Percentiles rank a stretch among this genome's conserved stretches.
phyloP scores from a whole-genome alignment of 2,329 filamentous ascomycete genomes.

The Aspergillus sp. region DNA sequence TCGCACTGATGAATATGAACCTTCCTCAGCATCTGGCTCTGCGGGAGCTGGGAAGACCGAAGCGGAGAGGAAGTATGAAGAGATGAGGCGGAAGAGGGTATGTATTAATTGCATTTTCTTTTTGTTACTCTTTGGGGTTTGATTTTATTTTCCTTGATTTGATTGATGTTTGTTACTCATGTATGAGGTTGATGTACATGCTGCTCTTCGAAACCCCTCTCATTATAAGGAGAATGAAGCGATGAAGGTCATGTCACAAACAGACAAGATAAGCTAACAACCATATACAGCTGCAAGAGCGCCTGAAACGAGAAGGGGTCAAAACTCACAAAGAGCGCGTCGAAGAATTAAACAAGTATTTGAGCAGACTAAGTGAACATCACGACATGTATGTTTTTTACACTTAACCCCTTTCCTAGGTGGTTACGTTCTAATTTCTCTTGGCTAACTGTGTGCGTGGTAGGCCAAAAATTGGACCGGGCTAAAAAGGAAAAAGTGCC shows the following conservation, averaged over 20 bases:
- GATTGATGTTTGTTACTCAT: neutral
- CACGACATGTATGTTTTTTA: slow-evolving; percentile 75
- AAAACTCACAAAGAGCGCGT: slow-evolving; percentile 98
- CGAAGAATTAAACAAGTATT: slow-evolving; percentile 90
- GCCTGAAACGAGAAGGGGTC: slow-evolving; percentile 78
- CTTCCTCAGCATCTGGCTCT: neutral
- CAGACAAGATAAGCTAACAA: neutral
- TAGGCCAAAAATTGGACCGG: slow-evolving; percentile 47
- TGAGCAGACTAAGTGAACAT: slow-evolving; percentile 90
- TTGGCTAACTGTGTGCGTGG: neutral
- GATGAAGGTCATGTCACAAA: neutral
- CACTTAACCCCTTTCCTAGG: neutral
- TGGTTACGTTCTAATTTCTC: neutral
- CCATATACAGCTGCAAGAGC: slow-evolving; percentile 70
- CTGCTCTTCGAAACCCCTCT: no score
- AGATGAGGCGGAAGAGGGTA: slow-evolving; percentile 78
- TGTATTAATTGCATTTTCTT: slow-evolving; percentile 35
- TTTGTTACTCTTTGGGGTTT: neutral
- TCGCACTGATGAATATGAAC: slow-evolving; percentile 7
- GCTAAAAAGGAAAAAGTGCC: slow-evolving; percentile 27
- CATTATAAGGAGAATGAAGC: no score
- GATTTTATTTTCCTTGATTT: slow-evolving; percentile 9
- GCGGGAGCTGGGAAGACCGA: slow-evolving; percentile 68
- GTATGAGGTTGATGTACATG: no score
- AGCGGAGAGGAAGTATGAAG: slow-evolving; percentile 77